Evolutionary conservation across 805 yeast genomes (phyloP), one percentile per base, ranked within the genome.

Genomic region (Yarrowia osloensis): DNA sequence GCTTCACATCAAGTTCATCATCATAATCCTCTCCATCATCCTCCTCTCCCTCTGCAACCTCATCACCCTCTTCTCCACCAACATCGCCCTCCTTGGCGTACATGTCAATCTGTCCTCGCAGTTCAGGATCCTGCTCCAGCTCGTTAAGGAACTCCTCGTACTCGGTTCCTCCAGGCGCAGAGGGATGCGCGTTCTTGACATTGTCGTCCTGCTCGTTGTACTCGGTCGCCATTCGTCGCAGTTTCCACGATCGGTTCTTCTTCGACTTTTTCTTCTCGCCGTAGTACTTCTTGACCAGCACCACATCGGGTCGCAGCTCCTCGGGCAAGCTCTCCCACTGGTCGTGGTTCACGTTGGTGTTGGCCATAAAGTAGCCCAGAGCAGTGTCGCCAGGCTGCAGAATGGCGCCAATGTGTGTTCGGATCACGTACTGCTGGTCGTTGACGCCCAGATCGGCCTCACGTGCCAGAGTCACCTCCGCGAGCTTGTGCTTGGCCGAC

Each of bases 161-260:
- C 70, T 86, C 88, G 7, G 35, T n/a, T 26, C 67, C 67, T n/a
- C 67, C 67, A 29, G 67, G 67, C 3, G 67, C 67, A 44, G 66
- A 44, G 13, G 59, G 57, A 35, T 35, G 67, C 31, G 67, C 62
- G 54, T 22, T 37, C 62, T 42, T 50, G 19, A 4, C 24, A 24
- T 13, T 42, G n/a, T 68, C 72, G 44, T 67, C 67, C 7, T 52
- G 57, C 19, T 93, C 98, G 71, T 86, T 85, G 80, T 93, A 96
- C 80, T 95, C 98, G 75, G 84, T 90, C 42, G 98, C 98, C 97
- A 94, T 93, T 84, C 98, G 89, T 87, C 90, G 90, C 79, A 94
- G 86, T 79, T 89, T 91, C 96, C 97, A 91, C 78, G 82, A 82
- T 84, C 94, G 87, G 82, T 87, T 85, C 85, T 88, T 88, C 71